Percentiles rank a stretch among this genome's conserved stretches.
phyloP scores from a whole-genome alignment of 2,329 filamentous ascomycete genomes.

The Cladophialophora chaetospira region DNA sequence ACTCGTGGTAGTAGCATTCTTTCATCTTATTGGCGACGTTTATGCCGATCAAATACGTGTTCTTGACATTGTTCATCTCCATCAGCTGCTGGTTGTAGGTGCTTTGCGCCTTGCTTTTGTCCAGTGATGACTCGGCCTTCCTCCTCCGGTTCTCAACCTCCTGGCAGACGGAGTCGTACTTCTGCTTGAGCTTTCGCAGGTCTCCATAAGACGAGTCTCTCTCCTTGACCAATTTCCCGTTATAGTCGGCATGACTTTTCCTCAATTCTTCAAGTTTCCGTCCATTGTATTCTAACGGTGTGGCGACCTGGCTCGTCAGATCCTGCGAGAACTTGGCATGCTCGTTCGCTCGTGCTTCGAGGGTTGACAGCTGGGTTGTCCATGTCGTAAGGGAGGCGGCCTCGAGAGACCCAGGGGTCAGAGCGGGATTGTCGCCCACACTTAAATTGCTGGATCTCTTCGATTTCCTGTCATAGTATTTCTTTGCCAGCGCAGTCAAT shows the following conservation, averaged over 20 bases:
- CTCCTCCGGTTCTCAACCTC: conserved; percentile 93
- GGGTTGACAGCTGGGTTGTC: conserved; percentile 87
- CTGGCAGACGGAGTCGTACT: conserved; percentile 90
- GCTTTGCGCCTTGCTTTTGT: conserved; percentile 87
- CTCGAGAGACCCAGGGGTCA: conserved; percentile 94
- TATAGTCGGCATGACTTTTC: conserved; percentile 87
- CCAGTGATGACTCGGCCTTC: conserved; percentile 91
- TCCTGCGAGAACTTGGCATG: conserved; percentile 83
- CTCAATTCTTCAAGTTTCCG: conserved; percentile 84
- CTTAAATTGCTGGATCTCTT: conserved; percentile 84
- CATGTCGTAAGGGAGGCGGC: conserved; percentile 96
- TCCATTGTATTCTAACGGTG: conserved; percentile 76
- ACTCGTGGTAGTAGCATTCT: conserved; percentile 95
- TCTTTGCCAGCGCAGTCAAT: conserved; percentile 83
- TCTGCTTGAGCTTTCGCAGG: conserved; percentile 84
- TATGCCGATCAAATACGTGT: conserved; percentile 94
- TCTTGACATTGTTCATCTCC: conserved; percentile 98
- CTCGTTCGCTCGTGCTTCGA: conserved; percentile 84
- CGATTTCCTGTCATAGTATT: conserved; percentile 96
- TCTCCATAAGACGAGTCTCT: conserved; percentile 81
- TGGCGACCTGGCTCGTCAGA: conserved; percentile 77
- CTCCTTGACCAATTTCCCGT: conserved; percentile 84
- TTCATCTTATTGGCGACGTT: conserved; percentile 98
- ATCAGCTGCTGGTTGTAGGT: conserved; percentile 88
- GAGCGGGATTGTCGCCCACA: conserved; percentile 86